Base-by-base conservation (phyloP, 306 rosid genomes). In the Gynostemma pentaphyllum region DNA sequence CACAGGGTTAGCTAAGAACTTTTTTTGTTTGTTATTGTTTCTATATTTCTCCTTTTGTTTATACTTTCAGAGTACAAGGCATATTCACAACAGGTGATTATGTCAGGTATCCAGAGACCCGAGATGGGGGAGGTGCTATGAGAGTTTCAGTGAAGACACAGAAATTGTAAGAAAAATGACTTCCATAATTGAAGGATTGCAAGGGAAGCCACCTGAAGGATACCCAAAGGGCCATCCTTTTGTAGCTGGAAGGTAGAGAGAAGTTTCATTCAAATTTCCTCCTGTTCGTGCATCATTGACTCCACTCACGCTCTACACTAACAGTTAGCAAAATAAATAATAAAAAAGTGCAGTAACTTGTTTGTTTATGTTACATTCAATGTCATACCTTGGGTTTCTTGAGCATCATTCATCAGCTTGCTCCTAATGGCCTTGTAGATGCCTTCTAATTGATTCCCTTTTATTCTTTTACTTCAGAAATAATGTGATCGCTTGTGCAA, bases 101-200 rank as follows among this genome's bases (percentile, higher is more conserved):
- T 65, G 61, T 41, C 83, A 91, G 97, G 86, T 91, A 45, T 72
- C 82, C 71, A 85, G 72, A 83, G 96, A 91, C 76, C 97, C 96
- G 36, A 82, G 96, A 70, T 91, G 96, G 97, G 95, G 95, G 72
- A 83, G 97, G 78, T 78, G 84, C 79, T 87, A 78, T 49, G 96
- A 90, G 72, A 50, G 85, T 75, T 90, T 68, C 72, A 82, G 92
- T 62, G 96, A 91, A 82, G 87, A 85, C 71, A 80, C 95, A 47
- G 95, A 79, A 44, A 72, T 80, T 54, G 96, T 91, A 19, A 79
- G 83, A 78, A 78, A 82, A 73, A 87, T 91, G 97, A 80, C 86
- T 5, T 75, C 89, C 59, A 66, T 83, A 18, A 68, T 91, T 40
- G 77, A 83, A 45, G 96, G 96, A 45, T 91, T 91, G 83, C 96